A percentile compares a stretch with the other conserved stretches of the same genome.
Evolutionary conservation across 1,284 basidiomycete species (phyloP).

Genomic region (Cutaneotrichosporon sp.): DNA sequence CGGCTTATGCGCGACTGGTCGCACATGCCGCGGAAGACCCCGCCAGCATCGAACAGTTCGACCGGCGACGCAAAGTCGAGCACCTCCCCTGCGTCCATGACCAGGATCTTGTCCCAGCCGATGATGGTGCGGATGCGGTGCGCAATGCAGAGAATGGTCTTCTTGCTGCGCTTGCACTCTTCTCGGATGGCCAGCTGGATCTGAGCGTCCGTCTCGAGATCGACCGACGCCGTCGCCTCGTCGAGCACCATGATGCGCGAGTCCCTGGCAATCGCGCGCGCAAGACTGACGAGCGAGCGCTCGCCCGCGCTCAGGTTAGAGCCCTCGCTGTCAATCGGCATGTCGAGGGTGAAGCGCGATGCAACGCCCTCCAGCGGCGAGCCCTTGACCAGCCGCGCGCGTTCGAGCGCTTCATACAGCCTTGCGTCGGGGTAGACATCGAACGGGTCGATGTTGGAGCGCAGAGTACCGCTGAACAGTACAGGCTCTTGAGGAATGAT

Average conservation of each 20-base stretch:
- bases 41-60: slow-evolving; percentile 37
- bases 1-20: slow-evolving; percentile 47
- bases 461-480: slow-evolving; percentile 56
- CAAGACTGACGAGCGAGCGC: slow-evolving; percentile 55
- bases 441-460: slow-evolving; percentile 69
- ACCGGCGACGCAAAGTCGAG: slow-evolving; percentile 45
- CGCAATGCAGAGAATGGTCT: slow-evolving; percentile 62
- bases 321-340: slow-evolving; percentile 30
- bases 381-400: too few relatives aligned
- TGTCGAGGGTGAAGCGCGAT: slow-evolving; percentile 57
- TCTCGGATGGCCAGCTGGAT: slow-evolving; percentile 66
- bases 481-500: slow-evolving; percentile 82
- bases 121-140: slow-evolving; percentile 68
- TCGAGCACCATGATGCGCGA: slow-evolving; percentile 63
- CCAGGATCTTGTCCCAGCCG: slow-evolving; percentile 44
- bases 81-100: slow-evolving; percentile 40
- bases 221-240: slow-evolving; percentile 56
- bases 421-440: slow-evolving; percentile 66
- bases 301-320: slow-evolving; percentile 17
- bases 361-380: too few relatives aligned
- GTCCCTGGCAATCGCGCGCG: slow-evolving; percentile 64
- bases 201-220: slow-evolving; percentile 69
- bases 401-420: slow-evolving; percentile 74
- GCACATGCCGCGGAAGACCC: slow-evolving; percentile 43
- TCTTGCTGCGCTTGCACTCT: slow-evolving; percentile 54